Percentiles rank a stretch among this genome's conserved stretches.
These are phyloP conservation scores for Lactarius deliciosus DNA, from an alignment of 768 basidiomycete genomes.

Conservation along the genomic window DNA sequence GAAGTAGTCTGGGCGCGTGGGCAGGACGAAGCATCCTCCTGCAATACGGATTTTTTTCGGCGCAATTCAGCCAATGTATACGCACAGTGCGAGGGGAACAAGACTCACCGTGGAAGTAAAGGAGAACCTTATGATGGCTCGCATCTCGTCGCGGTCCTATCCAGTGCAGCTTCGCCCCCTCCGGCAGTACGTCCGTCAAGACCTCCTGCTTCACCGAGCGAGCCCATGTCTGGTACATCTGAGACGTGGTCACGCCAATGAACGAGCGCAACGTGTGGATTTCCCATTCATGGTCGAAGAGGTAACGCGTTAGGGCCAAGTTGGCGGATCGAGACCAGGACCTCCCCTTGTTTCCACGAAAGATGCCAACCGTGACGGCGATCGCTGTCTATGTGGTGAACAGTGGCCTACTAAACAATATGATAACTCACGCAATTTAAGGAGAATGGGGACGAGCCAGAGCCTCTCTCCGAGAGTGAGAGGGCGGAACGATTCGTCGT, in stretches of 20 bases:
- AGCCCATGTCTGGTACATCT: constrained; percentile 7
- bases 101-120: constrained; percentile 9
- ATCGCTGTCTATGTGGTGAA: constrained; percentile 9
- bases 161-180: constrained; percentile 20
- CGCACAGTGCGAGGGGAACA: background rate
- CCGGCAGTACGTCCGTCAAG: constrained; percentile 5
- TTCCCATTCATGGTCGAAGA: constrained; percentile 6
- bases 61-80: background rate
- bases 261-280: constrained; percentile 5
- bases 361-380: constrained; percentile 17
- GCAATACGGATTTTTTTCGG: background rate
- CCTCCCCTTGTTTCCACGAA: constrained; percentile 12
- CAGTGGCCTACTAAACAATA: background rate
- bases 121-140: constrained; percentile 3
- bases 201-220: constrained; percentile 1
- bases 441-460: background rate
- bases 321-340: constrained; percentile 14
- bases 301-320: background rate
- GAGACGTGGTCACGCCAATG: constrained; percentile 10
- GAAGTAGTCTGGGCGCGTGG: background rate
- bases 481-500: background rate
- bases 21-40: constrained; percentile 10
- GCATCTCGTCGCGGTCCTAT: constrained; percentile 17
- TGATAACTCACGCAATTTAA: constrained; percentile 8
- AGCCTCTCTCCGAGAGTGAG: constrained; percentile 13